Conservation (phyloP, 1,139 yeast species). For the Zygosaccharomyces pseudobailii region DNA sequence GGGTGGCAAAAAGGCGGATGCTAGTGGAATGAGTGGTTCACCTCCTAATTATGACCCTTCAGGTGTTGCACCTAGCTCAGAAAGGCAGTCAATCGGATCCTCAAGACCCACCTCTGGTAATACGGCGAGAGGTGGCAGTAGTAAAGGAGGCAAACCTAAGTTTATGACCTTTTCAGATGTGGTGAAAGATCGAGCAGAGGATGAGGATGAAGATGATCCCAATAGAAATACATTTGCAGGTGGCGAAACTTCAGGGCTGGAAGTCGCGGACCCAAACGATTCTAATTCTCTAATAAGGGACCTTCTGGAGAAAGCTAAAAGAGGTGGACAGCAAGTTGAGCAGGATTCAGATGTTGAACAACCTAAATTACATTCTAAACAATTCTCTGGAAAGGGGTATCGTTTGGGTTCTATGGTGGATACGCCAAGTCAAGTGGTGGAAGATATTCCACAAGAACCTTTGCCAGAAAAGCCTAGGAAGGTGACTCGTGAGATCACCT, state of each 20-base stretch:
- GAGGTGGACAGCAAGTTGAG: constrained; percentile 41
- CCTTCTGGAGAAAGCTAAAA: constrained; percentile 54
- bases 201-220: constrained; percentile 54
- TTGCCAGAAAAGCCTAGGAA: constrained; percentile 31
- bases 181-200: constrained; percentile 35
- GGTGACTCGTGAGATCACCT: constrained; percentile 73
- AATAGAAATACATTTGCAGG: constrained; percentile 78
- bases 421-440: constrained; percentile 40
- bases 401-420: constrained; percentile 53
- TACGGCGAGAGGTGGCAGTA: constrained; percentile 15
- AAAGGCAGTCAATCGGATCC: not conserved
- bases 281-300: constrained; percentile 49
- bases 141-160: constrained; percentile 28
- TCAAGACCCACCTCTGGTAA: constrained; percentile 10
- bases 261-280: constrained; percentile 85
- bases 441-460: constrained; percentile 30
- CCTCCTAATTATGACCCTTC: not conserved
- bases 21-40: not conserved
- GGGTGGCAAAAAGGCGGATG: constrained; percentile 2
- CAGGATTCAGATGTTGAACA: constrained; percentile 34
- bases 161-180: constrained; percentile 53
- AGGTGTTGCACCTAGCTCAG: not conserved
- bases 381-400: constrained; percentile 69
- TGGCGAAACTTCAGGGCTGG: constrained; percentile 90
- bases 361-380: constrained; percentile 12